A percentile compares a stretch with the other conserved stretches of the same genome.
Evolutionary conservation across 2,329 filamentous ascomycete genomes (phyloP).

Genomic region (Ophiostoma sp.): DNA sequence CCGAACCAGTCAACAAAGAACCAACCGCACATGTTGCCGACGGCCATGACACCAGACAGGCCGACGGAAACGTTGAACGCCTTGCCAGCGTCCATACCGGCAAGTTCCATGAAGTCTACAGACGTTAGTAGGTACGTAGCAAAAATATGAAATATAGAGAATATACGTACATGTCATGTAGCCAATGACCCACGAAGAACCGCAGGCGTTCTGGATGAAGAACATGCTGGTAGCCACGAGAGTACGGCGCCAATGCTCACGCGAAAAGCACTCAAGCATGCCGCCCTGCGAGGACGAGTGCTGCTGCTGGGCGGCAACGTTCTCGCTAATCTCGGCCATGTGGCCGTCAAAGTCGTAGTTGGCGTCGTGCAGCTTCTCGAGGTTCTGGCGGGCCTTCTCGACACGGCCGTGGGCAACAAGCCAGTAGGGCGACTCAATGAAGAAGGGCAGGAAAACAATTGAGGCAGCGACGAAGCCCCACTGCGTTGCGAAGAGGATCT

Average conservation of each 20-base stretch:
- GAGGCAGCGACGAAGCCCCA: constrained; percentile 37
- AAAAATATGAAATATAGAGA: no score
- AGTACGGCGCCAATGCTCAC: constrained; percentile 29
- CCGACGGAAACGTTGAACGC: constrained; percentile 26
- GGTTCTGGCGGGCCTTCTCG: constrained; percentile 37
- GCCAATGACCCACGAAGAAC: constrained; percentile 38
- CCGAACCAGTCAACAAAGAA: constrained; percentile 37
- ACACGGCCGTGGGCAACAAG: constrained; percentile 36
- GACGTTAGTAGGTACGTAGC: neutral
- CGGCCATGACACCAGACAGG: constrained; percentile 35
- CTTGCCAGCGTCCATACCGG: constrained; percentile 32
- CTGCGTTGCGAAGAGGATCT: constrained; percentile 37
- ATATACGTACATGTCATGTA: constrained; percentile 28
- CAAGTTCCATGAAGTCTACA: constrained; percentile 33
- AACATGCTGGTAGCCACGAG: constrained; percentile 33
- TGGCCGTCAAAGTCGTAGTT: constrained; percentile 37
- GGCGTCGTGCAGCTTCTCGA: constrained; percentile 35
- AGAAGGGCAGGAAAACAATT: constrained; percentile 35
- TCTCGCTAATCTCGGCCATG: constrained; percentile 36
- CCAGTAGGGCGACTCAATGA: constrained; percentile 35
- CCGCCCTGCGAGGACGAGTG: neutral
- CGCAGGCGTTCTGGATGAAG: constrained; percentile 34
- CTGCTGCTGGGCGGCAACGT: constrained; percentile 27
- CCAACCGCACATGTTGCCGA: constrained; percentile 39
- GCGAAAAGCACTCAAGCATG: constrained; percentile 29